Base-by-base conservation (phyloP, 2,329 filamentous ascomycete species). In the Penicillium sp. region DNA sequence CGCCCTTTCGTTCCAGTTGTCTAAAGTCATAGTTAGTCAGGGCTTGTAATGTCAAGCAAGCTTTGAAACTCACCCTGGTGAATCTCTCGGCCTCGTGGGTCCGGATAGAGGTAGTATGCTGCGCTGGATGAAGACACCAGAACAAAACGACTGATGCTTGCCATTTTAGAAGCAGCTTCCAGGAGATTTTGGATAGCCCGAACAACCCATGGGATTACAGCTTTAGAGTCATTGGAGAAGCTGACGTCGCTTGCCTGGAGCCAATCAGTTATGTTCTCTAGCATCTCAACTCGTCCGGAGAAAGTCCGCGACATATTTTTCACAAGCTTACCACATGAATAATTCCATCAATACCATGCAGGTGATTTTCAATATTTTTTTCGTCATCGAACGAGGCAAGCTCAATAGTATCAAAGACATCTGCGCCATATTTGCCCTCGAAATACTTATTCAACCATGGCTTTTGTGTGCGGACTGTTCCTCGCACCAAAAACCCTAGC, bases 401-500 rank as follows among this genome's bases (percentile, higher is more conserved):
- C 4, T 70, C 56, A 4, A 75, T 67, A 3, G 77, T 65, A 31
- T 79, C 74, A 45, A 81, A 76, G 2, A 62, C 55, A 7, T 66
- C 69, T 1, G 21, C 47, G 0, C 69, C 69, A 27, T 68, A 67
- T 16, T 68, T 68, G 1, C 61, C 14, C 8, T 69, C 61, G 50
- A 77, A 76, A 16, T 65, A 58, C 1, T 72, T 65, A 2, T 74
- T 60, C 3, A 75, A 46, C 76, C 76, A 79, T 0, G 70, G 63
- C 7, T 70, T 69, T 24, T 71, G 67, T 0, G 65, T 47, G 3
- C 80, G 75, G 4, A 77, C 73, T 1, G 80, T 81, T n/a, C 79
- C 79, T 21, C 79, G 75, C 6, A 82, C 79, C 8, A 62, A 61
- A 60, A 75, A 81, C 14, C 78, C 78, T 3, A 68, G 65, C 1